Base-by-base conservation (phyloP, 2,329 filamentous ascomycete species). In the Aaosphaeria pasadenensis region DNA sequence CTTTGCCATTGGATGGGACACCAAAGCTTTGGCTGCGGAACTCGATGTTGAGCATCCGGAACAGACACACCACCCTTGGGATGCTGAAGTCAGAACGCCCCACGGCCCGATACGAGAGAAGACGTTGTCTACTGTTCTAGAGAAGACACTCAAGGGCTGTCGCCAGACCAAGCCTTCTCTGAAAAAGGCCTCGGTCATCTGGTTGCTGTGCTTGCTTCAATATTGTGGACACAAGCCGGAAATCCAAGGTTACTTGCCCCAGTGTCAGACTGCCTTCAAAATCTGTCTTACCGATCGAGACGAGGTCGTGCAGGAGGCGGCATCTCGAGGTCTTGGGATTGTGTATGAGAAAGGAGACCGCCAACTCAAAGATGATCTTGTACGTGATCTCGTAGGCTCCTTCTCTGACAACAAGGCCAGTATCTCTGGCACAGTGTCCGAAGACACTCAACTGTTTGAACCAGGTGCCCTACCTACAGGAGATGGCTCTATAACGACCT, bases 261-360 rank as follows among this genome's bases (percentile, higher is more conserved):
- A 90, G 58, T 91, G 87, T 49, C 94, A 99, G 68, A 81, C 81
- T 33, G 88, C 90, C 0, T 99, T 99, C 69, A 91, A 95, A 77
- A 80, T 86, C 29, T 85, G 96, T 30, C 79, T 99, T 9, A 87
- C 86, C 11, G 91, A 95, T 49, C 82, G 91, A 17, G 94, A 99
- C 60, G 91, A 97, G 64, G 81, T 97, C 6, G 91, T 97, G 0
- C 94, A 99, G 69, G 94, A 99, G 71, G 95, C 91, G 4, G 91
- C 94, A 4, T 96, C 92, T 1, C 81, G 92, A 49, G 94, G 94
- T 1, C 78, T 99, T 30, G 86, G 89, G n/a, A 72, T 97, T 42
- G 91, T 97, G 2, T 99, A 97, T 66, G 91, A 96, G 62, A 90
- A 90, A 66, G 94, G 94, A 1, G 89, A 95, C 59, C 80, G 86